These are phyloP conservation scores for Mortierella alpina DNA, from an alignment of 192 early-diverging fungal genomes.

Conservation along the genomic window DNA sequence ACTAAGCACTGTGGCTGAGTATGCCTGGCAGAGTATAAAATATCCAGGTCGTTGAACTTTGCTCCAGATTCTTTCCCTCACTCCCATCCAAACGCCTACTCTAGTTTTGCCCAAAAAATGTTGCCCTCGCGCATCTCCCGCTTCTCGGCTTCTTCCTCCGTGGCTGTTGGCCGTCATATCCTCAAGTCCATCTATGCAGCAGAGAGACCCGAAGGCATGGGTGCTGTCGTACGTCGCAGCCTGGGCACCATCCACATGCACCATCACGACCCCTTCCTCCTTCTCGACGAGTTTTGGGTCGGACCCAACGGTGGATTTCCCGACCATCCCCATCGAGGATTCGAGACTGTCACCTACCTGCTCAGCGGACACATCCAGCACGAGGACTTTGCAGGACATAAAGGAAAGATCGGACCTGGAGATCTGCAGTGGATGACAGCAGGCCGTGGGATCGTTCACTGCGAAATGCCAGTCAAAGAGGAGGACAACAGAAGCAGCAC, in stretches of 20 bases:
- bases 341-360: constrained; percentile 84
- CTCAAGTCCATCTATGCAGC: constrained; percentile 57
- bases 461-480: constrained; percentile 71
- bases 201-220: constrained; percentile 81
- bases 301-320: constrained; percentile 64
- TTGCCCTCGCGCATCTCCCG: constrained; percentile 5
- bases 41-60: neutral
- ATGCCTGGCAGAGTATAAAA: too few species aligned
- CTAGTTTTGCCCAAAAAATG: neutral
- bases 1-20: too few species aligned
- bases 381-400: constrained; percentile 82
- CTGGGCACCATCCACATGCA: constrained; percentile 74
- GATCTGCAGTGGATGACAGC: constrained; percentile 86
- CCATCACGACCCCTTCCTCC: constrained; percentile 90
- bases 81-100: neutral
- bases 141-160: constrained; percentile 5
- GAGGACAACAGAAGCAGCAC: constrained; percentile 12
- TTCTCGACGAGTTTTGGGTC: constrained; percentile 79
- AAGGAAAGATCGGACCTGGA: constrained; percentile 73
- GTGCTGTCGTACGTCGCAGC: constrained; percentile 82
- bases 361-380: constrained; percentile 76
- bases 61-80: neutral
- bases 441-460: constrained; percentile 78
- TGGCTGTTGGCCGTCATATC: constrained; percentile 36
- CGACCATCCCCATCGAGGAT: constrained; percentile 85